A percentile compares a stretch with the other conserved stretches of the same genome.
phyloP scores from a whole-genome alignment of 1,284 basidiomycete genomes.

The Sphagnurus paluster region DNA sequence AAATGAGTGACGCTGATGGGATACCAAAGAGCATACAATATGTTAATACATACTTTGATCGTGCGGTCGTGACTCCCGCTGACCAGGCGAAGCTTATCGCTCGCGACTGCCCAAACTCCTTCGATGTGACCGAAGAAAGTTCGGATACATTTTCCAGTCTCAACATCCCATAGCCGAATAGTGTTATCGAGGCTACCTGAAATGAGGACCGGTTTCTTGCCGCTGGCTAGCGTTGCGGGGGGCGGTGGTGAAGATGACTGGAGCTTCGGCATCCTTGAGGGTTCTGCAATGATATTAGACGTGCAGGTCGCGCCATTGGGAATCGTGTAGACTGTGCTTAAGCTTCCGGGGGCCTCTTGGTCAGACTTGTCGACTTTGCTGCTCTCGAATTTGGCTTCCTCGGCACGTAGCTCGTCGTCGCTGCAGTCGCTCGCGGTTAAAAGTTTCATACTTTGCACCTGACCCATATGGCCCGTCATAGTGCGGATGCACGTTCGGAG shows the following conservation, averaged over 20 bases:
- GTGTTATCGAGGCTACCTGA: conserved; percentile 96
- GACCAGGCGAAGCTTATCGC: conserved; percentile 90
- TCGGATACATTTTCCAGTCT: conserved; percentile 74
- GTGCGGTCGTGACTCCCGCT: conserved; percentile 93
- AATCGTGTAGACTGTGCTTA: background rate
- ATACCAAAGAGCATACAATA: conserved; percentile 6
- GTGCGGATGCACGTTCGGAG: conserved; percentile 80
- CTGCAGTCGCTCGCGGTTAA: conserved; percentile 60
- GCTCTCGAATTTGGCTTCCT: conserved; percentile 12
- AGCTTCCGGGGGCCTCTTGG: background rate
- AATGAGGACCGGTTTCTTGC: conserved; percentile 73
- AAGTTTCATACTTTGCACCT: conserved; percentile 90
- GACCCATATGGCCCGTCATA: conserved; percentile 90
- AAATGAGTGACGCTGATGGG: conserved; percentile 9
- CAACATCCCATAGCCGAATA: conserved; percentile 95
- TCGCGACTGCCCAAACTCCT: conserved; percentile 95
- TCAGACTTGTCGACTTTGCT: conserved; percentile 1
- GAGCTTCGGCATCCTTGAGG: background rate
- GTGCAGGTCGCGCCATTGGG: background rate
- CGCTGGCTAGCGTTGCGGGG: conserved; percentile 19
- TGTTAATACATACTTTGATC: conserved; percentile 66
- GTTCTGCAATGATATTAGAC: background rate
- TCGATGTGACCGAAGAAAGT: conserved; percentile 97
- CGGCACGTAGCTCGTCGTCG: conserved; percentile 31
- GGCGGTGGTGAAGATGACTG: conserved; percentile 2